Conservation (phyloP, 2,329 filamentous ascomycete species). For the Pestalotiopsis sp. region DNA sequence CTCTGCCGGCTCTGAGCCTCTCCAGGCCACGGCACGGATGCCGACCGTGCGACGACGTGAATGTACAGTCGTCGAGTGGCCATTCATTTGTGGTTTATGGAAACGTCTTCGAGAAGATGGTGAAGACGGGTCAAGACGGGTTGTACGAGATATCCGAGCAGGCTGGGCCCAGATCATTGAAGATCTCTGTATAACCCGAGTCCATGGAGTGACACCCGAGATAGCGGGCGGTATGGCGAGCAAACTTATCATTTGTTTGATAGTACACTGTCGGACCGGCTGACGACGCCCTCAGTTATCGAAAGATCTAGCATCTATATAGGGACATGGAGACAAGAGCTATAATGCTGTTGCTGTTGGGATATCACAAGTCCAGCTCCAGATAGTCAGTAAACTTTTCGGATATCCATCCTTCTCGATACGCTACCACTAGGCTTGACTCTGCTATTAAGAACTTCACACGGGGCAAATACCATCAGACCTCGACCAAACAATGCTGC, state of each 20-base stretch:
- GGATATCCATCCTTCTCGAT: too few species aligned
- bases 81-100: too few species aligned
- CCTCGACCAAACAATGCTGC: background rate
- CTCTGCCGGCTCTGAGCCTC: too few species aligned
- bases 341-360: background rate
- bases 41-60: too few species aligned
- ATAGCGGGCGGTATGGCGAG: background rate
- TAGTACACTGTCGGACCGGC: constrained; percentile 6
- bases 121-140: too few species aligned
- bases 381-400: background rate
- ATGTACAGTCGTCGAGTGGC: too few species aligned
- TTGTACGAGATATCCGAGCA: background rate
- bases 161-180: background rate
- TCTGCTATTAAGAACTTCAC: too few species aligned
- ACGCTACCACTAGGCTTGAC: too few species aligned
- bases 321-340: background rate
- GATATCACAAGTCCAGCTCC: background rate
- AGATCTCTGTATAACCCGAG: background rate
- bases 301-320: background rate
- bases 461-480: background rate
- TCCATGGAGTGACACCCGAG: background rate
- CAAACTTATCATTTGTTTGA: constrained; percentile 2
- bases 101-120: too few species aligned
- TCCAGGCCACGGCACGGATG: too few species aligned
- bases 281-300: background rate